Base-by-base conservation (phyloP, 2,329 filamentous ascomycete genomes). In the Calycina marina region DNA sequence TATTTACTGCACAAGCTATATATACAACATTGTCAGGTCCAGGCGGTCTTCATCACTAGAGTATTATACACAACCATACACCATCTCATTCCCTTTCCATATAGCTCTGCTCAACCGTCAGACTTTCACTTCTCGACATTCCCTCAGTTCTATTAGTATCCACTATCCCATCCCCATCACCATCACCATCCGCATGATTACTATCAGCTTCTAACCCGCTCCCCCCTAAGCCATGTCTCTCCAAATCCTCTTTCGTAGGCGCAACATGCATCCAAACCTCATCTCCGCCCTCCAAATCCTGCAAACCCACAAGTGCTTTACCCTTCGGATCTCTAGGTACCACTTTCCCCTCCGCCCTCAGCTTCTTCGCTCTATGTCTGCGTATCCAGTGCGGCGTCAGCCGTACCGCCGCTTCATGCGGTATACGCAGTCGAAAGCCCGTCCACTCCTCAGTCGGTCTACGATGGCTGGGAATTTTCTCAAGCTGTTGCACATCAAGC, bases 361-460 rank as follows among this genome's bases (percentile, higher is more conserved):
- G 18, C 29, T 35, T 38, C 13, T 34, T 40, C 24, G 28, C 54
- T 32, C 56, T 59, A 57, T 28, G 53, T 15, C 31, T 13, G 9
- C 36, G 6, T 13, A 35, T 22, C 31, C 28, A 44, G 4, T 18
- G 9, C n/a, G 42, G 40, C 12, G 25, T 34, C 6, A 37, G 13
- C n/a, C 35, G 25, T 17, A 34, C n/a, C 14, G 16, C 11, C 15
- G 34, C 10, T 25, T 37, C 35, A 44, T 77, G 62, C 14, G 62
- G 60, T 25, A 78, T 69, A 43, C 61, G 64, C 30, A 77, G 55
- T 27, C 66, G 56, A 27, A 65, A 59, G 0, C 67, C 73, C 20
- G 69, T 67, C 57, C 61, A 75, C 46, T 70, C 70, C 13, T 71
- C 59, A 14, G 65, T 55, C 0, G 73, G 73, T 28, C 60, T 62